Conservation (phyloP, 2,329 filamentous ascomycete genomes). For the Alternaria metachromatica region DNA sequence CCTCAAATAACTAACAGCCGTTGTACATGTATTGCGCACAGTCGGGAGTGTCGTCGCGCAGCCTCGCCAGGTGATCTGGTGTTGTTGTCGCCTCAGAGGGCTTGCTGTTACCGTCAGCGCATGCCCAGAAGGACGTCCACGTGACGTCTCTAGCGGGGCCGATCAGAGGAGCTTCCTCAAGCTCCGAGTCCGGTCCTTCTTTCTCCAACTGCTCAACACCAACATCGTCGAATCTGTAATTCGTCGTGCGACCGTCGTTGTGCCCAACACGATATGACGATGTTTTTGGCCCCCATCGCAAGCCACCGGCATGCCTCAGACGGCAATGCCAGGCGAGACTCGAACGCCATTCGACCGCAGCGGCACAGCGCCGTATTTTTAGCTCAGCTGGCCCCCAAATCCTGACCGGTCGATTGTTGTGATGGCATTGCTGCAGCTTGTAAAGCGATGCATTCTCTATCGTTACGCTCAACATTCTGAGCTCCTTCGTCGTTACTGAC, state of each 20-base stretch:
- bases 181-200: background rate
- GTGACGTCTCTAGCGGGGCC: background rate
- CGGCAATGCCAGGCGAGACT: conserved; percentile 15
- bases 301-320: conserved; percentile 4
- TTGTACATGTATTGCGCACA: background rate
- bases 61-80: background rate
- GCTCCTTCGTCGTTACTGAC: background rate
- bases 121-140: background rate
- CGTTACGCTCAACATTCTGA: background rate
- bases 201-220: background rate
- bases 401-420: background rate
- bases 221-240: background rate
- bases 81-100: background rate
- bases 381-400: conserved; percentile 15
- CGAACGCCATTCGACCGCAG: conserved; percentile 10
- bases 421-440: background rate
- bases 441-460: background rate
- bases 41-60: background rate
- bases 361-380: conserved; percentile 23
- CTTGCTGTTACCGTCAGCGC: background rate
- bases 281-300: conserved; percentile 19
- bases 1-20: background rate
- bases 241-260: background rate
- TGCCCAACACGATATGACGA: background rate
- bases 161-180: background rate